Percentiles rank a stretch among this genome's conserved stretches.
Evolutionary conservation across 2,329 filamentous ascomycete genomes (phyloP).

Genomic region (Dactylonectria macrodidyma): DNA sequence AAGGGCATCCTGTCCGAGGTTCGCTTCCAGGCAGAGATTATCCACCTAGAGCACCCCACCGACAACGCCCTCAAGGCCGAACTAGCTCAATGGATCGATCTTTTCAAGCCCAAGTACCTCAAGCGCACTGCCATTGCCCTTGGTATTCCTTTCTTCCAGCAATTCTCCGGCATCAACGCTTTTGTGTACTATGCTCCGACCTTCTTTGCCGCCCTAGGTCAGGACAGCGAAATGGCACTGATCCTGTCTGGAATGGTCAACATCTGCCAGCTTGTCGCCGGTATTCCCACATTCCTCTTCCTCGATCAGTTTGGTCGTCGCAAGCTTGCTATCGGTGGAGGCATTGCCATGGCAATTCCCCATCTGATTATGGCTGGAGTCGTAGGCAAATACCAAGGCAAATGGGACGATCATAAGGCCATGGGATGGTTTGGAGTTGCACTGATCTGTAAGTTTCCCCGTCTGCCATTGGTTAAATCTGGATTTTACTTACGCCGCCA

Average conservation of each 20-base stretch:
- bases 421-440: conserved; percentile 40
- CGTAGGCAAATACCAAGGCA: conserved; percentile 31
- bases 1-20: conserved; percentile 65
- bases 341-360: conserved; percentile 38
- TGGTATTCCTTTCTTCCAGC: conserved; percentile 44
- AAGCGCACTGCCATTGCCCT: conserved; percentile 53
- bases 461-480: neutral
- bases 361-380: conserved; percentile 39
- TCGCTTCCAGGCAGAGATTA: conserved; percentile 56
- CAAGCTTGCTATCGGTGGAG: conserved; percentile 38
- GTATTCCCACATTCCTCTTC: conserved; percentile 46
- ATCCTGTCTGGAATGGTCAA: conserved; percentile 54
- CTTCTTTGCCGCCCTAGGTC: conserved; percentile 47
- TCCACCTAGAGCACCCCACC: conserved; percentile 23
- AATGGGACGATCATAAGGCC: conserved; percentile 31
- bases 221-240: conserved; percentile 46
- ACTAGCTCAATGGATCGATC: conserved; percentile 60
- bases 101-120: conserved; percentile 61
- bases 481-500: neutral
- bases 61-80: conserved; percentile 58
- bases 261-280: conserved; percentile 52
- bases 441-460: conserved; percentile 31
- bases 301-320: conserved; percentile 52
- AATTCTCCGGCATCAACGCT: conserved; percentile 43
- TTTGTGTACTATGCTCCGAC: conserved; percentile 49